A percentile compares a stretch with the other conserved stretches of the same genome.
Evolutionary conservation across 2,329 filamentous ascomycete species (phyloP).

Genomic region (Davidsoniella virescens): DNA sequence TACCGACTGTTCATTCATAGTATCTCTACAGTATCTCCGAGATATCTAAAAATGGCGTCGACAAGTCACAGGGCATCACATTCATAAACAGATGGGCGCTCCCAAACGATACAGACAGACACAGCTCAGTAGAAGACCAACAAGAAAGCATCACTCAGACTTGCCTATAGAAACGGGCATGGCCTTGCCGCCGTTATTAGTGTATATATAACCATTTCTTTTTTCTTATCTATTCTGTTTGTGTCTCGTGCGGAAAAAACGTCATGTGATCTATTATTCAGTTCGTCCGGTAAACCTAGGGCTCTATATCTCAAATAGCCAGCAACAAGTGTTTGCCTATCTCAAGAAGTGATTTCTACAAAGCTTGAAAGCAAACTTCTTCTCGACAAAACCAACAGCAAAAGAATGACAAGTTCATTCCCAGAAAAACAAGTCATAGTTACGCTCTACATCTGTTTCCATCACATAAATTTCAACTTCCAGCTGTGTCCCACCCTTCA

Average conservation of each 20-base stretch:
- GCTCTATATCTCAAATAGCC: no score
- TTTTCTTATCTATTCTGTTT: not conserved
- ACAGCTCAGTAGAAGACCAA: not conserved
- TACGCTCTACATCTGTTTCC: not conserved
- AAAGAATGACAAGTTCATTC: not conserved
- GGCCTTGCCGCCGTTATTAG: conserved; percentile 11
- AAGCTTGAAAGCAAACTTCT: not conserved
- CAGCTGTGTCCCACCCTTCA: not conserved
- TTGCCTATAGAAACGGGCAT: conserved; percentile 8
- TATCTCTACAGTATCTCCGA: no score
- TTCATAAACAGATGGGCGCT: conserved; percentile 1
- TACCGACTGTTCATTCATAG: no score
- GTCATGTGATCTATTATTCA: no score
- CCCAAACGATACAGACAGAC: conserved; percentile 5
- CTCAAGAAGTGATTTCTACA: not conserved
- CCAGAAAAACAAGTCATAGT: not conserved
- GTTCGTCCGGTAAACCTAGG: no score
- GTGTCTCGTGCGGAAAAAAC: not conserved
- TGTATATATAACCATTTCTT: conserved; percentile 10
- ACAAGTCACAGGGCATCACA: no score
- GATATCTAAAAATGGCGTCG: no score
- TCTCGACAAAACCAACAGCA: not conserved
- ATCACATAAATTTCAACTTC: not conserved
- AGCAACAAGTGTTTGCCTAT: no score
- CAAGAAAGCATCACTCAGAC: conserved; percentile 16